Conservation (phyloP, 148 eudicot species). For the Euryodendron excelsum region DNA sequence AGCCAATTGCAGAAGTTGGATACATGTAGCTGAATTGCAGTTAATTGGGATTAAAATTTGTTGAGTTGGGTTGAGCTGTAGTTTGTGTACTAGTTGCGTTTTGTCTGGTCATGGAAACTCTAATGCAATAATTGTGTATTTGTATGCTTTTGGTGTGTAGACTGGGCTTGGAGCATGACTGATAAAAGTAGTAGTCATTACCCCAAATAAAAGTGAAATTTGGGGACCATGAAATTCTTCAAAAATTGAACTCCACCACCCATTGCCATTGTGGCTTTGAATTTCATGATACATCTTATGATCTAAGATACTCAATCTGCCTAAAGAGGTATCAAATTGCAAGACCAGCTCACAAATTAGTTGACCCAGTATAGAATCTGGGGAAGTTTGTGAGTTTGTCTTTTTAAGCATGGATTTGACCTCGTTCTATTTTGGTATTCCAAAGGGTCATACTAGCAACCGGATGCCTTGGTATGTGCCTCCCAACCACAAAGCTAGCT, state of each 20-base stretch:
- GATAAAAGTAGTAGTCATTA: neutral
- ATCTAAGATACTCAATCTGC: neutral
- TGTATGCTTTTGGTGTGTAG: neutral
- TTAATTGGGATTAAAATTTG: neutral
- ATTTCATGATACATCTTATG: neutral
- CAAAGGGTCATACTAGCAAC: neutral
- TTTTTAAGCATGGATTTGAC: neutral
- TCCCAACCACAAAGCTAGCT: neutral
- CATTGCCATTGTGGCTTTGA: neutral
- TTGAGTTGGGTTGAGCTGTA: neutral
- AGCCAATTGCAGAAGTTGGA: neutral
- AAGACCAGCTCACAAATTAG: neutral
- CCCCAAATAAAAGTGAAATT: neutral
- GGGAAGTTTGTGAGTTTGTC: neutral
- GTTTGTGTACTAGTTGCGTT: neutral
- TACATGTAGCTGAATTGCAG: neutral
- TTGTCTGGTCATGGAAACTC: neutral
- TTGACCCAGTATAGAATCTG: neutral
- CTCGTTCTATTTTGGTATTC: neutral
- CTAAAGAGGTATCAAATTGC: neutral
- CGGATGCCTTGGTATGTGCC: neutral
- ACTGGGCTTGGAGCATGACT: neutral
- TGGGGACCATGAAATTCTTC: neutral
- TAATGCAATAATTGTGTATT: neutral
- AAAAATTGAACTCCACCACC: neutral